Evolutionary conservation across 2,329 filamentous ascomycete genomes (phyloP).

Genomic region (Trichoderma pleuroti): DNA sequence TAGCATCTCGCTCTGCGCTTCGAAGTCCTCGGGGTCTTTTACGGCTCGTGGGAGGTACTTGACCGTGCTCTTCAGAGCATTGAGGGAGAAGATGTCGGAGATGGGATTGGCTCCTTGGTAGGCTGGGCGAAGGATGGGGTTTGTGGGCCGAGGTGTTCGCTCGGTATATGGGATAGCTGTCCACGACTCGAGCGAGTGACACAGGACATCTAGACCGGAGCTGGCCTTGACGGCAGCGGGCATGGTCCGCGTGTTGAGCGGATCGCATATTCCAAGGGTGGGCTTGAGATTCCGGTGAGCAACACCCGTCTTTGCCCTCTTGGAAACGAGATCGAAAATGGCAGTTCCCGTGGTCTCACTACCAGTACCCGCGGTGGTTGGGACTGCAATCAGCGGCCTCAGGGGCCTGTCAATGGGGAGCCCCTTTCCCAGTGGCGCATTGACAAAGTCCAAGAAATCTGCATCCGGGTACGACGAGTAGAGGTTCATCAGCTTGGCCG

Average conservation of each 20-base stretch:
- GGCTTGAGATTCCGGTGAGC: conserved; percentile 95
- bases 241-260: conserved; percentile 94
- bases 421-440: conserved; percentile 86
- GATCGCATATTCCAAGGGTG: conserved; percentile 79
- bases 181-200: conserved; percentile 94
- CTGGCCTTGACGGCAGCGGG: conserved; percentile 87
- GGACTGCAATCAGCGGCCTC: conserved; percentile 75
- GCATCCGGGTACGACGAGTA: conserved; percentile 89
- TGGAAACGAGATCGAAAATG: conserved; percentile 91
- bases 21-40: conserved; percentile 80
- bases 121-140: conserved; percentile 85
- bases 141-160: conserved; percentile 75
- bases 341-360: conserved; percentile 97
- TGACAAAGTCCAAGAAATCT: conserved; percentile 96
- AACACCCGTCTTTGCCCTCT: conserved; percentile 91
- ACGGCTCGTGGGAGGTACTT: conserved; percentile 91
- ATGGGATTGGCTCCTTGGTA: conserved; percentile 98
- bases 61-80: conserved; percentile 76
- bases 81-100: conserved; percentile 91
- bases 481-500: conserved; percentile 97
- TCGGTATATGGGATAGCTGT: conserved; percentile 94
- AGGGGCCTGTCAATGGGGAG: conserved; percentile 68
- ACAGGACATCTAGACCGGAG: conserved; percentile 91
- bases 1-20: conserved; percentile 94
- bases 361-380: conserved; percentile 79